A percentile compares a stretch with the other conserved stretches of the same genome.
phyloP scores from a whole-genome alignment of 306 rosid species.

The Lotus japonicus region DNA sequence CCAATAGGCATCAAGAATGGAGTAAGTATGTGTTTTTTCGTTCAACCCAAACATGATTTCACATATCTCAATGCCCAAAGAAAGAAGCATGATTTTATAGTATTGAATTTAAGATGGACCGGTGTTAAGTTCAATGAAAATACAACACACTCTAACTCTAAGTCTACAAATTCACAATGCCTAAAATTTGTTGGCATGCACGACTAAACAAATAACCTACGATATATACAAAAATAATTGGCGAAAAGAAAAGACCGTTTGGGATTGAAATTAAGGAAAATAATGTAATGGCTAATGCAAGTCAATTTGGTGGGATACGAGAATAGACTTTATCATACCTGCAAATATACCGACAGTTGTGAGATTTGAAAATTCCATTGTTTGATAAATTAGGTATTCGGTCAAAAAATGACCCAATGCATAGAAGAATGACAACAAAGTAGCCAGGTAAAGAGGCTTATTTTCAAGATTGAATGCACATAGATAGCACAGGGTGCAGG shows the following conservation, averaged over 20 bases:
- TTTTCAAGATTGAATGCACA: slow-evolving; percentile 92
- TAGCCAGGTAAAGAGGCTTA: slow-evolving; percentile 75
- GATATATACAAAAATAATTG: neutral
- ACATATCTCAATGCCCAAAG: too few relatives aligned
- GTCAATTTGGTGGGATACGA: neutral
- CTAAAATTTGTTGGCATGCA: neutral
- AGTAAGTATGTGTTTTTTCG: neutral
- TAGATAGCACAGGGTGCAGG: slow-evolving; percentile 91
- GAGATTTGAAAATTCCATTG: slow-evolving; percentile 71
- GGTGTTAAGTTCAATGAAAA: too few relatives aligned
- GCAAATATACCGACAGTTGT: slow-evolving; percentile 80
- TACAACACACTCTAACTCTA: too few relatives aligned
- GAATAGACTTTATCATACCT: slow-evolving; percentile 42
- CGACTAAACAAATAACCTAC: neutral
- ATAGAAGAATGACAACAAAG: slow-evolving; percentile 75
- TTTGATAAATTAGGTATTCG: slow-evolving; percentile 63
- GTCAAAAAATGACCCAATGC: slow-evolving; percentile 93
- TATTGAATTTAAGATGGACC: too few relatives aligned
- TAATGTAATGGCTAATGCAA: neutral
- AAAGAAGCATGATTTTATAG: too few relatives aligned
- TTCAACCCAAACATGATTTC: too few relatives aligned
- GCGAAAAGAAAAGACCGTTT: too few relatives aligned
- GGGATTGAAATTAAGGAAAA: slow-evolving; percentile 1
- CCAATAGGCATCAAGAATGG: neutral
- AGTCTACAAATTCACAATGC: neutral